Percentiles rank a stretch among this genome's conserved stretches.
These are phyloP conservation scores for Poa annua DNA, from an alignment of 176 grass and related monocot species.

Conservation along the genomic window DNA sequence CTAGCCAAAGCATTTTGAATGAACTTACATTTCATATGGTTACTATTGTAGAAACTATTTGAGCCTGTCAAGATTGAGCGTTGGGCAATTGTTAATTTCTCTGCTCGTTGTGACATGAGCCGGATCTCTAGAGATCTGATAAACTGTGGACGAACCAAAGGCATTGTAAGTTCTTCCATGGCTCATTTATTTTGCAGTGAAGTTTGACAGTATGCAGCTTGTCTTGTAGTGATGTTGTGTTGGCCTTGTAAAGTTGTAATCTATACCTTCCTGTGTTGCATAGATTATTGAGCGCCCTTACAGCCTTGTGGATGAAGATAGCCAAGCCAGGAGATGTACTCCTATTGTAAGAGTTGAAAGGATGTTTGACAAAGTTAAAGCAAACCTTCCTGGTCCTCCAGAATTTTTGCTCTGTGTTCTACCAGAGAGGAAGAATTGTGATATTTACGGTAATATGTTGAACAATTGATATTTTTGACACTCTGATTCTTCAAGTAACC, in stretches of 20 bases:
- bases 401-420: constrained; percentile 95
- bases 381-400: constrained; percentile 56
- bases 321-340: constrained; percentile 60
- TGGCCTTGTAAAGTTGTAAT: constrained; percentile 40
- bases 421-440: constrained; percentile 86
- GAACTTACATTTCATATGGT: constrained; percentile 23
- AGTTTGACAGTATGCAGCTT: constrained; percentile 24
- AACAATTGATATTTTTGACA: not conserved
- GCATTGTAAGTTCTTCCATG: constrained; percentile 71
- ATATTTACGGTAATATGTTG: constrained; percentile 70
- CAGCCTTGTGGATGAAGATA: constrained; percentile 78
- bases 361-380: constrained; percentile 81
- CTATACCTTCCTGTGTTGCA: constrained; percentile 38
- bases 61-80: constrained; percentile 65
- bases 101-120: constrained; percentile 86
- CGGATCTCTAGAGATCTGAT: constrained; percentile 80
- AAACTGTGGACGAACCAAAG: constrained; percentile 85
- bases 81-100: constrained; percentile 97
- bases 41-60: constrained; percentile 60
- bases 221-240: constrained; percentile 25
- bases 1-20: constrained; percentile 34
- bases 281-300: constrained; percentile 71
- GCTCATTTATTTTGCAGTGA: constrained; percentile 22
- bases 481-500: constrained; percentile 1
- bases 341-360: constrained; percentile 83